Percentiles rank a stretch among this genome's conserved stretches.
Evolutionary conservation across 495 filamentous ascomycete genomes (phyloP).

Genomic region (Podospora pseudocomata): DNA sequence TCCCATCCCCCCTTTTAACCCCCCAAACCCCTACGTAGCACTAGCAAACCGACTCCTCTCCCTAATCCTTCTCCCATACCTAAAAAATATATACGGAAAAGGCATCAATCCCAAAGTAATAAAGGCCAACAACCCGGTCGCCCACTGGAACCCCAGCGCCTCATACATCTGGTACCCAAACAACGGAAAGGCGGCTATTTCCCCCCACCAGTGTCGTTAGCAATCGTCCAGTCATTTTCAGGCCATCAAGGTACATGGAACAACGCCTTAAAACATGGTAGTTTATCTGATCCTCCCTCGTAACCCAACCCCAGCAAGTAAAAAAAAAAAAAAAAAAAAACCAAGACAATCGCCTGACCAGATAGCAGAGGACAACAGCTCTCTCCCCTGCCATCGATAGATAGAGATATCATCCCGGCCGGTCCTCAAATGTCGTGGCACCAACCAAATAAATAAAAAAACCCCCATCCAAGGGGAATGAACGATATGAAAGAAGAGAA

Average conservation of each 20-base stretch:
- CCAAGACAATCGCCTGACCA: not conserved
- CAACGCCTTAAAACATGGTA: not conserved
- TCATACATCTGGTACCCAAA: constrained; percentile 60
- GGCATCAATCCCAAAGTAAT: constrained; percentile 66
- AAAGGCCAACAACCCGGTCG: constrained; percentile 63
- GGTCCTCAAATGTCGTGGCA: not conserved
- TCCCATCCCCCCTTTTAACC: not conserved
- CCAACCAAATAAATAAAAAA: constrained; percentile 15
- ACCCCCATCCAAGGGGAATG: not conserved
- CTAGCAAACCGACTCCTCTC: constrained; percentile 47
- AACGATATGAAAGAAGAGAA: constrained; percentile 11
- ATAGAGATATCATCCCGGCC: not conserved
- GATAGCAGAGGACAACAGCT: constrained; percentile 29
- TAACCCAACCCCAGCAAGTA: not conserved
- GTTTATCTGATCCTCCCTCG: not conserved
- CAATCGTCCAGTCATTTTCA: constrained; percentile 20
- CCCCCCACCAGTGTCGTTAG: constrained; percentile 12
- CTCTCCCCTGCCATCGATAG: not conserved
- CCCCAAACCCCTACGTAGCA: constrained; percentile 15
- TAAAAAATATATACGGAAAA: constrained; percentile 68
- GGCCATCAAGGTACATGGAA: not conserved
- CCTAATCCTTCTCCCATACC: constrained; percentile 55
- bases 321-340: not conserved
- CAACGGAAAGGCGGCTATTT: constrained; percentile 47
- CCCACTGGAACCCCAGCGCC: constrained; percentile 68